Percentiles rank a stretch among this genome's conserved stretches.
These are phyloP conservation scores for Postia placenta DNA, from an alignment of 768 basidiomycete genomes.

Conservation along the genomic window DNA sequence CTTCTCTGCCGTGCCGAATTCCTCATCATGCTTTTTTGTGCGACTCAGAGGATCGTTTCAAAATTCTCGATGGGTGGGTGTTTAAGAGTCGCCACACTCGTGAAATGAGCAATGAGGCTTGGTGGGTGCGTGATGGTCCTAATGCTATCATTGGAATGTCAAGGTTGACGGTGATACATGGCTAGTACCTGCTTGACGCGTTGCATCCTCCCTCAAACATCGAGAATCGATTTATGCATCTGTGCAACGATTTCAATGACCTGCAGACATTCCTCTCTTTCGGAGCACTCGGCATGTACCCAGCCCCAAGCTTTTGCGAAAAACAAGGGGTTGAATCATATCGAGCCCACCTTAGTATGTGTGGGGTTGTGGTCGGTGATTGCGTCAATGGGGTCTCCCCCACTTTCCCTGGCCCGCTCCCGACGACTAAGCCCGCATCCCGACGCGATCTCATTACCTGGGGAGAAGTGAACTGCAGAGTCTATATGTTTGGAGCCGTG, in stretches of 20 bases:
- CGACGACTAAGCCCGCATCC: not conserved
- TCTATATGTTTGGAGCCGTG: slow-evolving; percentile 2
- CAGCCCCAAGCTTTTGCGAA: not conserved
- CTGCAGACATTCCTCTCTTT: not conserved
- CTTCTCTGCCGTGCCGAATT: not conserved
- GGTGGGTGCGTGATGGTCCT: not conserved
- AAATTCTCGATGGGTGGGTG: not conserved
- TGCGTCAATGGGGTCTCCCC: not conserved
- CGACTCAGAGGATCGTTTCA: not conserved
- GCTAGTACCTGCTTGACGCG: not conserved
- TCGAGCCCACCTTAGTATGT: not conserved
- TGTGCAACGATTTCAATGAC: slow-evolving; percentile 3
- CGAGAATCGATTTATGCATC: slow-evolving; percentile 1
- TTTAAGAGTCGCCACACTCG: not conserved
- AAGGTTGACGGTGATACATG: not conserved
- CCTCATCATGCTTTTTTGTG: not conserved
- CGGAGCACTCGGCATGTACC: not conserved
- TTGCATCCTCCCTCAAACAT: not conserved
- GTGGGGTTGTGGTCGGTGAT: not conserved
- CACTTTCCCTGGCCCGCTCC: not conserved
- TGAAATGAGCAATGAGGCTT: not conserved
- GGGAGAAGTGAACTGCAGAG: not conserved
- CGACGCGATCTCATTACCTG: not conserved
- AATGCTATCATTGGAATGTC: not conserved
- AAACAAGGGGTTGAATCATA: too few species aligned